Conservation (phyloP, 257 asterid genomes). For the Cruciata laevipes region DNA sequence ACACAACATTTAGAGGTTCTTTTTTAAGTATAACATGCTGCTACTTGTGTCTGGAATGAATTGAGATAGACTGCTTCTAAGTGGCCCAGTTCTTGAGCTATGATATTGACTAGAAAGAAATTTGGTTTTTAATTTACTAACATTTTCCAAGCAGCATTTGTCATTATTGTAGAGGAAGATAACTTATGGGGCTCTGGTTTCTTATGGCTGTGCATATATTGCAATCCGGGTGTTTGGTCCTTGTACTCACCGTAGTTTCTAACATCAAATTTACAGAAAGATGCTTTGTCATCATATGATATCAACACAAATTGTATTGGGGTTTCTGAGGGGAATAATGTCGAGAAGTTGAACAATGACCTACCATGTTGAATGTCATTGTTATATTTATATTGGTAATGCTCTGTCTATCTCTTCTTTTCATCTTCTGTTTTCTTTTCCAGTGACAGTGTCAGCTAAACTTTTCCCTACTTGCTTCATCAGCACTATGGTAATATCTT, state of each 20-base stretch:
- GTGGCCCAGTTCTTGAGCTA: not conserved
- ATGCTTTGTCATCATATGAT: conserved; percentile 48
- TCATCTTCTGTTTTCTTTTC: not conserved
- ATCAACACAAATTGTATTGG: conserved; percentile 29
- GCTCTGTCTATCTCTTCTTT: conserved; percentile 2
- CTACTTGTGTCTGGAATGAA: not conserved
- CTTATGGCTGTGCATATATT: not conserved
- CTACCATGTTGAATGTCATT: conserved; percentile 22
- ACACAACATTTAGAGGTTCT: not conserved
- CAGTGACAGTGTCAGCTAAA: not conserved
- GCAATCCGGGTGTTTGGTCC: not conserved
- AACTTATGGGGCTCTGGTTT: not conserved
- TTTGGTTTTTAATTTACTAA: not conserved
- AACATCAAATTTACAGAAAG: conserved; percentile 41
- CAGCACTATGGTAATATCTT: conserved; percentile 7
- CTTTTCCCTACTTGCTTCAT: conserved; percentile 7
- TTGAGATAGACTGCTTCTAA: not conserved
- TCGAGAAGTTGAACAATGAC: conserved; percentile 20
- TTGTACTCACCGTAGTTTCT: conserved; percentile 3
- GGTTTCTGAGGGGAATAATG: conserved; percentile 26
- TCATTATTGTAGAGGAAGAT: not conserved
- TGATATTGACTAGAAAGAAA: not conserved
- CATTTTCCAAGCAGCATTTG: not conserved
- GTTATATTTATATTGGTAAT: conserved; percentile 10
- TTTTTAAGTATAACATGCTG: not conserved